These are phyloP conservation scores for Tremella yokohamensis DNA, from an alignment of 768 basidiomycete species.

Conservation along the genomic window DNA sequence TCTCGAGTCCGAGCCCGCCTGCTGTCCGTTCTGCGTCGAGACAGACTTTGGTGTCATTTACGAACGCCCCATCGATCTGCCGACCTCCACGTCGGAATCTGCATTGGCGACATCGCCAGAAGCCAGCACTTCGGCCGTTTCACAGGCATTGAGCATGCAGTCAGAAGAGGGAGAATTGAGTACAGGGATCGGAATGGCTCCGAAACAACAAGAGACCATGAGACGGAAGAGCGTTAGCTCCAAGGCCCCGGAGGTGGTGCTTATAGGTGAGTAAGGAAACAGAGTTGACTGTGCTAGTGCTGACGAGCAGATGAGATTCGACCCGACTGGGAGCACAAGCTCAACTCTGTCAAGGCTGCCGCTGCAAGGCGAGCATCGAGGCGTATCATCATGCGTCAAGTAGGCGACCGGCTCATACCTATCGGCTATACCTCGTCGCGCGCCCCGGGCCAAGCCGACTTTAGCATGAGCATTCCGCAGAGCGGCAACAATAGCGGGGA, in stretches of 20 bases:
- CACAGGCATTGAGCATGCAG: slow-evolving; percentile 29
- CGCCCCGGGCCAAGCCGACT: slow-evolving; percentile 49
- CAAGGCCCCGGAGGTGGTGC: slow-evolving; percentile 84
- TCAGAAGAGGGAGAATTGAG: slow-evolving; percentile 33
- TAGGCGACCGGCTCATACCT: slow-evolving; percentile 93
- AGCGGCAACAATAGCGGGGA: slow-evolving; percentile 56
- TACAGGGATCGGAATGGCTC: slow-evolving; percentile 37
- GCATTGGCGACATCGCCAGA: slow-evolving; percentile 35
- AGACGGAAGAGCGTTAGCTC: slow-evolving; percentile 79
- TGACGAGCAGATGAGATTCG: slow-evolving; percentile 75
- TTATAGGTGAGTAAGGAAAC: slow-evolving; percentile 61
- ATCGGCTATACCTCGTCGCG: slow-evolving; percentile 84
- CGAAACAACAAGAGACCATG: slow-evolving; percentile 42
- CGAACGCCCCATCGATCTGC: slow-evolving; percentile 55
- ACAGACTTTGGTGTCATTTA: slow-evolving; percentile 95
- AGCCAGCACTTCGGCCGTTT: slow-evolving; percentile 26
- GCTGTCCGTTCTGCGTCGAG: slow-evolving; percentile 96
- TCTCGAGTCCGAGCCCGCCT: slow-evolving; percentile 90
- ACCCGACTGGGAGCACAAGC: slow-evolving; percentile 95
- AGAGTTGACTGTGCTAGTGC: slow-evolving; percentile 1
- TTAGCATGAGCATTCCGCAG: slow-evolving; percentile 46
- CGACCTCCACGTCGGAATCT: slow-evolving; percentile 11
- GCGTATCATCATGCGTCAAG: slow-evolving; percentile 96
- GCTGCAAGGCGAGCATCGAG: slow-evolving; percentile 92
- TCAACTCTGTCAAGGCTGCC: slow-evolving; percentile 90